phyloP scores from a whole-genome alignment of 1,139 yeast species.

The Saccharomycopsis crataegensis region DNA sequence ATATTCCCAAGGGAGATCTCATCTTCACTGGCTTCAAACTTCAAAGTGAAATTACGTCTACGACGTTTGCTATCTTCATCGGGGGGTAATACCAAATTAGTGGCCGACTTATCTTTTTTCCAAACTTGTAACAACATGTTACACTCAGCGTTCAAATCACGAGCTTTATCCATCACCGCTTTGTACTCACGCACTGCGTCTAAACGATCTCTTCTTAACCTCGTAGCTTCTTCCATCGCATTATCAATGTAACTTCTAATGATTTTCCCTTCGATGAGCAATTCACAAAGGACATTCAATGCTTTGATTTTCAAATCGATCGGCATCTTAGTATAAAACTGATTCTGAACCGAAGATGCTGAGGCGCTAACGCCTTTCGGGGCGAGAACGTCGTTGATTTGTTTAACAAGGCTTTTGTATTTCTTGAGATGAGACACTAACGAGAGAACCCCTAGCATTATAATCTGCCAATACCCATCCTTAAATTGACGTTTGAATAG shows the following conservation, averaged over 20 bases:
- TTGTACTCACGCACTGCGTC: slow-evolving; percentile 63
- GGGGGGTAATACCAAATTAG: slow-evolving; percentile 1
- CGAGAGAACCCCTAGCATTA: slow-evolving; percentile 64
- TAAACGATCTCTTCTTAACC: slow-evolving; percentile 57
- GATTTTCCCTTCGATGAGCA: slow-evolving; percentile 49
- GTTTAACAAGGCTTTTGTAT: slow-evolving; percentile 40
- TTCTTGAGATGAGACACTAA: slow-evolving; percentile 50
- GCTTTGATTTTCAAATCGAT: slow-evolving; percentile 44
- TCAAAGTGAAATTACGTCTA: slow-evolving; percentile 27
- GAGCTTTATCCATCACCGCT: slow-evolving; percentile 41
- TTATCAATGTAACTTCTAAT: slow-evolving; percentile 63
- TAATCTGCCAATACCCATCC: slow-evolving; percentile 82
- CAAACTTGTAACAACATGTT: slow-evolving; percentile 13
- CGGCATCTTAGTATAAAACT: slow-evolving; percentile 44
- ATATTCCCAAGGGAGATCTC: slow-evolving; percentile 43
- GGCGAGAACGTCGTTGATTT: slow-evolving; percentile 46
- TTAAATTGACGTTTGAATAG: slow-evolving; percentile 65
- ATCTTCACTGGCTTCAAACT: slow-evolving; percentile 40
- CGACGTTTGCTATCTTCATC: slow-evolving; percentile 20
- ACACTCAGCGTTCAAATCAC: slow-evolving; percentile 34
- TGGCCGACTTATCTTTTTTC: slow-evolving; percentile 11
- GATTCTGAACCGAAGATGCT: slow-evolving; percentile 39
- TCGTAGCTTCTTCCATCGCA: slow-evolving; percentile 58
- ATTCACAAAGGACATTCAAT: slow-evolving; percentile 48
- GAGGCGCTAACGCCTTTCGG: slow-evolving; percentile 47